Evolutionary conservation across 2,329 filamentous ascomycete genomes (phyloP), one percentile per base, ranked within the genome.

Genomic region (Colletotrichum musicola): DNA sequence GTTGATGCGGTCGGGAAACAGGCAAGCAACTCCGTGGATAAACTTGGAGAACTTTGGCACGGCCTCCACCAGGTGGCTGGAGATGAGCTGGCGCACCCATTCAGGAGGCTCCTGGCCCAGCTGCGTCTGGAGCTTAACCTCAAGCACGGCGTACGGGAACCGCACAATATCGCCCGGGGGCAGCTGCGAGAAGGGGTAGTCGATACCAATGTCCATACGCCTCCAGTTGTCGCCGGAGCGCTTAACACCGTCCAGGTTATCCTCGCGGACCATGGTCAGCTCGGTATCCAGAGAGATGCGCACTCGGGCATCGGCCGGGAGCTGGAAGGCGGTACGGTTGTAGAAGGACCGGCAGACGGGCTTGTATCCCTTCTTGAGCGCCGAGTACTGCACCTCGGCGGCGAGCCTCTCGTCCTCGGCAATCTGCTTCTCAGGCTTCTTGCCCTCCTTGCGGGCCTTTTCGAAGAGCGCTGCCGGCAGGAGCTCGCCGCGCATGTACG

Each of bases 11-110:
- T 90, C 88, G 0, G 95, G 95, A 79, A 98, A 97, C 53, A 99
- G 82, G 12, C 89, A 93, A 10, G 95, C 95, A 1, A 92, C 94
- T 68, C 96, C 96, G 79, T 99, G 96, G 67, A 99, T 98, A 79
- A 98, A 99, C 82, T 99, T 99, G 76, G 94, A 98, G 81, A 98
- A 99, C 78, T 99, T 99, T 71, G 96, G 96, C 2, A 99, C 95
- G n/a, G 96, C 95, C 82, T 99, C 96, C 2, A 99, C 96, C 16
- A 99, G 86, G 82, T 99, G 96, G 71, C 94, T 97, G 13, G 93
- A 88, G 51, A 94, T 97, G 59, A 99, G 87, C 77, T 98, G 94
- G 22, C 94, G 91, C 74, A 99, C 95, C 96, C 96, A 99, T 77
- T 97, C 93, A 0, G 96, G 96, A 14, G 96, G 94, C 77, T 98